Evolutionary conservation across 1,139 yeast species (phyloP), one percentile per base, ranked within the genome.

Genomic region (Magnusiomyces clavatus): DNA sequence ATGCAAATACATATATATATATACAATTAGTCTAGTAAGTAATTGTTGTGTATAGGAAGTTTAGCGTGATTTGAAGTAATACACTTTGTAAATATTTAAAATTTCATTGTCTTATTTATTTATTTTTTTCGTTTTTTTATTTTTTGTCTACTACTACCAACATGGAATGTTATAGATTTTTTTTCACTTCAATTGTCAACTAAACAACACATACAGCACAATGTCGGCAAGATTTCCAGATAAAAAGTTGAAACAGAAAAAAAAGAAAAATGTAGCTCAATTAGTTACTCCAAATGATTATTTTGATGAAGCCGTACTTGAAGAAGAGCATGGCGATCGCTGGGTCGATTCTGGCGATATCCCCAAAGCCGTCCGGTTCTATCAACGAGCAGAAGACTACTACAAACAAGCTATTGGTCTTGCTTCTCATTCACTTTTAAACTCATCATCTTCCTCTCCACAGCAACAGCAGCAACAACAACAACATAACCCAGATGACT

Each of bases 281-380:
- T 53, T 54, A 4, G 44, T 40, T n/a, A 61, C 64, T 12, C 59
- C 61, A 3, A 58, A 53, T 43, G 67, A 63, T 31, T 60, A 54
- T 50, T 53, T 62, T 20, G 64, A 61, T 17, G 56, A 56, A 6
- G 67, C 66, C 2, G 58, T 59, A 3, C 58, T 57, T 10, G 63
- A 60, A 46, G 68, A 63, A 41, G 68, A 62, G 44, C 58, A 58
- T 40, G 68, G 67, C 14, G 67, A 63, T 51, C 59, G 68, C 40
- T 64, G 68, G 68, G 54, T 62, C 24, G 56, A 55, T n/a, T 60
- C 65, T 2, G 62, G 63, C 2, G 68, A 64, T 52, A 53, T 57
- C n/a, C 59, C 65, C 39, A 64, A 64, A 51, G 67, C 62, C 1
- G 56, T 64, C 14, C 53, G 68, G 50, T 64, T 64, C 53, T 64